Conservation (phyloP, 2,329 filamentous ascomycete species). For the Colletotrichum sp. region DNA sequence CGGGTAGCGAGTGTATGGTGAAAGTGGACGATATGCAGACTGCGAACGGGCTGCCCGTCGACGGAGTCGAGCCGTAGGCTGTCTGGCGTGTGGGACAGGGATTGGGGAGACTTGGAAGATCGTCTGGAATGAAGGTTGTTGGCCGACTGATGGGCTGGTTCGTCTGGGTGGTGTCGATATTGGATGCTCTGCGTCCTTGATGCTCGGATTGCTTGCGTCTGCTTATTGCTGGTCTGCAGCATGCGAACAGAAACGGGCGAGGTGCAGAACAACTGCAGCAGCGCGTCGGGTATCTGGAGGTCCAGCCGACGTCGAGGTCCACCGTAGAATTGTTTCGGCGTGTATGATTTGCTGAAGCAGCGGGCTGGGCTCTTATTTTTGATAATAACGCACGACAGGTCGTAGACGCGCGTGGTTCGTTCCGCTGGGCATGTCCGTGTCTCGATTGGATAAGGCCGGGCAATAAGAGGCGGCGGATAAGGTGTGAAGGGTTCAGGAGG, state of each 20-base stretch:
- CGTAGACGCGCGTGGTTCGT: background rate
- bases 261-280: slow-evolving; percentile 11
- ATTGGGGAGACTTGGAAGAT: background rate
- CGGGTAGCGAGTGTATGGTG: background rate
- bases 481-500: background rate
- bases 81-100: background rate
- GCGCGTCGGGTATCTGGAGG: slow-evolving; percentile 11
- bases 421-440: background rate
- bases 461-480: background rate
- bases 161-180: background rate
- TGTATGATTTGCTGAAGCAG: background rate
- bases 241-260: slow-evolving; percentile 2
- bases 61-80: background rate
- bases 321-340: background rate
- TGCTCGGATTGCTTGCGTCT: slow-evolving; percentile 15
- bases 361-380: background rate
- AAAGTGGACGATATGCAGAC: background rate
- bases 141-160: background rate
- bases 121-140: background rate
- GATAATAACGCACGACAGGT: slow-evolving; percentile 10
- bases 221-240: slow-evolving; percentile 9
- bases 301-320: background rate
- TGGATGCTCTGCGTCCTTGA: background rate
- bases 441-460: background rate
- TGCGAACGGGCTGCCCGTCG: background rate